These are phyloP conservation scores for Blastocystis hominis DNA, from an alignment of 352 stramenopile species.

Conservation along the genomic window DNA sequence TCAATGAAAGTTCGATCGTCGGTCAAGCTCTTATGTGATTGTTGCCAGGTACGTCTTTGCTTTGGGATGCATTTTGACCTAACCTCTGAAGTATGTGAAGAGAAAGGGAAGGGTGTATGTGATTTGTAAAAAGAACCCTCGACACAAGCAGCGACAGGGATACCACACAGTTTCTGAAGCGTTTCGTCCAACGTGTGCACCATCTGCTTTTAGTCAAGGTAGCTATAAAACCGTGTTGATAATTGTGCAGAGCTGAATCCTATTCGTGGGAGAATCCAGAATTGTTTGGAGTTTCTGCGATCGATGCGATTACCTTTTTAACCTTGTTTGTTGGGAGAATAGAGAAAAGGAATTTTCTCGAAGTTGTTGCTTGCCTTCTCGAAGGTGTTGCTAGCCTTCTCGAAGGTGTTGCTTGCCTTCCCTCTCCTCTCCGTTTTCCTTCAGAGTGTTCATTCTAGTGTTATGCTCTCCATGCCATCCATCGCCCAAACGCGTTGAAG, in stretches of 20 bases:
- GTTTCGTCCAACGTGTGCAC: neutral
- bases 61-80: neutral
- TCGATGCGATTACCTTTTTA: slow-evolving; percentile 21
- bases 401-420: too few relatives aligned
- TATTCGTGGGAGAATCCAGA: neutral
- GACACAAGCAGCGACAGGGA: slow-evolving; percentile 80
- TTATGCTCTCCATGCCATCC: too few relatives aligned
- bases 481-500: too few relatives aligned
- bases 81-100: slow-evolving; percentile 68
- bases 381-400: too few relatives aligned
- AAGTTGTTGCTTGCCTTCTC: too few relatives aligned
- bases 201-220: neutral
- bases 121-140: slow-evolving; percentile 77
- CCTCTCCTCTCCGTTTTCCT: too few relatives aligned
- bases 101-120: slow-evolving; percentile 76
- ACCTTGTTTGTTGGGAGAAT: neutral
- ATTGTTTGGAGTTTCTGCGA: slow-evolving; percentile 20
- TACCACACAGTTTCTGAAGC: slow-evolving; percentile 69
- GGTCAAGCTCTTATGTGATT: slow-evolving; percentile 79
- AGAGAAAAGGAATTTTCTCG: too few relatives aligned
- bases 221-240: neutral
- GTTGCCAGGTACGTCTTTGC: slow-evolving; percentile 64
- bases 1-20: slow-evolving; percentile 78
- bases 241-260: neutral
- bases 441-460: too few relatives aligned